Conservation (phyloP, 768 basidiomycete genomes). For the Phaeolepiota aurea region DNA sequence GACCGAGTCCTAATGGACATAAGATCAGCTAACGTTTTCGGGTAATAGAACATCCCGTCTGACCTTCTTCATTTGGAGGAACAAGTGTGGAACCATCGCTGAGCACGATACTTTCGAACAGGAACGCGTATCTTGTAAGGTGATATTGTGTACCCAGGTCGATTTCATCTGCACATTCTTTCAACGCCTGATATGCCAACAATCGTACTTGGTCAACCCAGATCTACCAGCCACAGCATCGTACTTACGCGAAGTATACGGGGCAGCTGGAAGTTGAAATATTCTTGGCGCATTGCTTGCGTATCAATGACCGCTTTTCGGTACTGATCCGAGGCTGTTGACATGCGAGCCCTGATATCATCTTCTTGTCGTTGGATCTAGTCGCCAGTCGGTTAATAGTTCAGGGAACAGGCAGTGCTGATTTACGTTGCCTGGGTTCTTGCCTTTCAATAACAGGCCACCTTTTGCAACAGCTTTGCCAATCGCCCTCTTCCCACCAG, state of each 20-base stretch:
- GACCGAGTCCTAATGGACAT: conserved; percentile 59
- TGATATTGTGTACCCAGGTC: conserved; percentile 99
- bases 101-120: conserved; percentile 86
- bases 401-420: conserved; percentile 3
- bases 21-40: conserved; percentile 2
- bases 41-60: conserved; percentile 9
- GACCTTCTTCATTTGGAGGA: conserved; percentile 69
- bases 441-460: conserved; percentile 82
- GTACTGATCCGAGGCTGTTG: conserved; percentile 79
- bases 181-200: conserved; percentile 73
- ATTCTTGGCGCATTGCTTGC: conserved; percentile 89
- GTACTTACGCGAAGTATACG: conserved; percentile 81
- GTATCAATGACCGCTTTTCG: conserved; percentile 86
- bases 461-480: conserved; percentile 92
- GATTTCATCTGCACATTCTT: conserved; percentile 93
- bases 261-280: conserved; percentile 95
- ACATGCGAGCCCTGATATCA: conserved; percentile 82
- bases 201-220: too few relatives aligned
- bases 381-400: conserved; percentile 5
- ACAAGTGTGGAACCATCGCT: conserved; percentile 82
- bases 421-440: conserved; percentile 80
- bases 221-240: too few relatives aligned
- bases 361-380: conserved; percentile 92
- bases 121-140: conserved; percentile 86
- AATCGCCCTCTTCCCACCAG: conserved; percentile 75